Evolutionary conservation across 768 basidiomycete genomes (phyloP).

Genomic region (Pleurotus platypus): DNA sequence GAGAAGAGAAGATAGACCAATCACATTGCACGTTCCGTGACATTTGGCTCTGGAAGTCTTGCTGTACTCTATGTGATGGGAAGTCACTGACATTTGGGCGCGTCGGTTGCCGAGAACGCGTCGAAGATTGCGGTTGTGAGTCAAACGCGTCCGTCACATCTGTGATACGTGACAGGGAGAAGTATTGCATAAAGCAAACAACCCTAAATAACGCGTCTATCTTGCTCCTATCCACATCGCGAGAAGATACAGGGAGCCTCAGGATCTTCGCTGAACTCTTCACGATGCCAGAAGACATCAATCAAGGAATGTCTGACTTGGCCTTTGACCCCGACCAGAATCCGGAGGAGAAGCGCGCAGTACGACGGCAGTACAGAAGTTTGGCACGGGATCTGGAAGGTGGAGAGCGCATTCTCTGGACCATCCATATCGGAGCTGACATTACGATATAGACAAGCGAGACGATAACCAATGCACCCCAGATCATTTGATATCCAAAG

Average conservation of each 20-base stretch:
- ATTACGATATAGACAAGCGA: conserved; percentile 27
- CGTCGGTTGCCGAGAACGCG: neutral
- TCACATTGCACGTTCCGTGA: conserved; percentile 59
- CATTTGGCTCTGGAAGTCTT: conserved; percentile 69
- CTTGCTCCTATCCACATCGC: too few relatives aligned
- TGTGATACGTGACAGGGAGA: conserved; percentile 2
- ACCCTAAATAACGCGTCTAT: conserved; percentile 10
- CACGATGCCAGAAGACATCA: conserved; percentile 9
- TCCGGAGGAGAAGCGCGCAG: conserved; percentile 70
- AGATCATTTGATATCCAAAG: conserved; percentile 50
- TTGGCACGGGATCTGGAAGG: conserved; percentile 65
- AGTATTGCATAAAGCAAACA: conserved; percentile 1
- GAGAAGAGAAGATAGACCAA: conserved; percentile 5
- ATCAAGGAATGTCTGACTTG: neutral
- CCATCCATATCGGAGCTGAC: too few relatives aligned
- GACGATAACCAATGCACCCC: conserved; percentile 21
- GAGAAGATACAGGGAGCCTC: too few relatives aligned
- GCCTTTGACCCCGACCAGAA: conserved; percentile 85
- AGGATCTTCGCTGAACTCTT: neutral
- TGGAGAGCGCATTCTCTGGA: conserved; percentile 15
- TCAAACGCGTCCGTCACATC: neutral
- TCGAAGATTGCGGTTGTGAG: neutral
- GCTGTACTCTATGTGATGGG: conserved; percentile 47
- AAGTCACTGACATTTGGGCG: conserved; percentile 2
- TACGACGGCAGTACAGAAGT: conserved; percentile 71